Conservation (phyloP, 495 filamentous ascomycete species). For the Aspergillus homomorphus region DNA sequence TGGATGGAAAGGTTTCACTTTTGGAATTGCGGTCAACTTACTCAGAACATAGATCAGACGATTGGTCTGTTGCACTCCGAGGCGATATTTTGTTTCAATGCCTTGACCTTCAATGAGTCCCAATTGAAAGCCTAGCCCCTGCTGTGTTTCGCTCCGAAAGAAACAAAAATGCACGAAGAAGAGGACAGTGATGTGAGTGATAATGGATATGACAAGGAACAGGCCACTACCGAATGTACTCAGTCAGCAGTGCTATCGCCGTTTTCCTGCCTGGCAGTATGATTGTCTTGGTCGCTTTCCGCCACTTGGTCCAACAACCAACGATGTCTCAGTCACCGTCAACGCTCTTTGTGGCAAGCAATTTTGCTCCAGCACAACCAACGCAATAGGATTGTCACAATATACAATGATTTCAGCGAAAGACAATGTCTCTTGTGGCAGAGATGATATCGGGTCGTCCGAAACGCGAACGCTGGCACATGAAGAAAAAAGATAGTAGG, state of each 20-base stretch:
- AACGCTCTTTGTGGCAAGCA: neutral
- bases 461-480: neutral
- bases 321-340: slow-evolving; percentile 6
- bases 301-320: neutral
- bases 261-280: too few species aligned
- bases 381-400: neutral
- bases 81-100: neutral
- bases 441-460: neutral
- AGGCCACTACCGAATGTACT: neutral
- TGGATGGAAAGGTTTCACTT: slow-evolving; percentile 32
- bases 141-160: neutral
- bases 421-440: slow-evolving; percentile 3
- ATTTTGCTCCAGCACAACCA: neutral
- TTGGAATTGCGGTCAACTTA: slow-evolving; percentile 9
- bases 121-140: neutral
- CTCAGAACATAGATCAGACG: neutral
- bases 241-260: too few species aligned
- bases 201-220: neutral
- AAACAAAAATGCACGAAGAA: neutral
- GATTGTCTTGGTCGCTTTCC: neutral
- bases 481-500: neutral
- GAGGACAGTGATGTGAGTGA: neutral
- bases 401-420: neutral
- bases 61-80: neutral
- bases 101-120: neutral